Evolutionary conservation across 2,329 filamentous ascomycete genomes (phyloP).

Genomic region (Beauveria asiatica): DNA sequence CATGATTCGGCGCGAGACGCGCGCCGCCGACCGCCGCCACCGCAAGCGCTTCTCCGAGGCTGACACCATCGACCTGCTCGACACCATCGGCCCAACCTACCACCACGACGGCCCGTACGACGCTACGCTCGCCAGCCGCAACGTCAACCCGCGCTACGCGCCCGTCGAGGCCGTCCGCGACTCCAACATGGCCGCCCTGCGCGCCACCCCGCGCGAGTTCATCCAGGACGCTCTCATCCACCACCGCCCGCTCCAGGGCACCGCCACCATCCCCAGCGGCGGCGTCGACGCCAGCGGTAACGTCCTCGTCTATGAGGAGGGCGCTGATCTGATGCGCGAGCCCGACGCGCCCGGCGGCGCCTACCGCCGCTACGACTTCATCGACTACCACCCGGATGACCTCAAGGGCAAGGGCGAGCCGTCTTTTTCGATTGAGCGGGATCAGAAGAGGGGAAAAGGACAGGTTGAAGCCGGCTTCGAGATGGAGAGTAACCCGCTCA

Average conservation of each 20-base stretch:
- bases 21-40: conserved; percentile 58
- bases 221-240: conserved; percentile 63
- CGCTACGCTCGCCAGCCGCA: conserved; percentile 66
- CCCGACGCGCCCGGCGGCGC: conserved; percentile 58
- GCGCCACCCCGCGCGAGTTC: conserved; percentile 71
- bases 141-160: conserved; percentile 52
- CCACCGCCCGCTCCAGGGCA: conserved; percentile 75
- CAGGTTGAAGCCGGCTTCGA: conserved; percentile 34
- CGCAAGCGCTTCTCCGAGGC: conserved; percentile 57
- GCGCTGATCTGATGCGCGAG: conserved; percentile 78
- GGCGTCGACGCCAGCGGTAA: conserved; percentile 58
- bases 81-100: conserved; percentile 59
- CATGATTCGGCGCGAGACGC: conserved; percentile 53
- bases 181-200: conserved; percentile 67
- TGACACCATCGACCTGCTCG: conserved; percentile 75
- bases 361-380: conserved; percentile 66
- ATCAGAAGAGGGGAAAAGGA: conserved; percentile 50
- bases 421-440: conserved; percentile 60
- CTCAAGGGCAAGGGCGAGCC: conserved; percentile 79
- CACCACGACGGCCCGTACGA: conserved; percentile 92
- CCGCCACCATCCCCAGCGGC: conserved; percentile 68
- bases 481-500: conserved; percentile 30
- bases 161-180: conserved; percentile 69
- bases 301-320: conserved; percentile 72
- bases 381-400: conserved; percentile 66